Base-by-base conservation (phyloP, 2,329 filamentous ascomycete genomes). In the Thelonectria blattea region DNA sequence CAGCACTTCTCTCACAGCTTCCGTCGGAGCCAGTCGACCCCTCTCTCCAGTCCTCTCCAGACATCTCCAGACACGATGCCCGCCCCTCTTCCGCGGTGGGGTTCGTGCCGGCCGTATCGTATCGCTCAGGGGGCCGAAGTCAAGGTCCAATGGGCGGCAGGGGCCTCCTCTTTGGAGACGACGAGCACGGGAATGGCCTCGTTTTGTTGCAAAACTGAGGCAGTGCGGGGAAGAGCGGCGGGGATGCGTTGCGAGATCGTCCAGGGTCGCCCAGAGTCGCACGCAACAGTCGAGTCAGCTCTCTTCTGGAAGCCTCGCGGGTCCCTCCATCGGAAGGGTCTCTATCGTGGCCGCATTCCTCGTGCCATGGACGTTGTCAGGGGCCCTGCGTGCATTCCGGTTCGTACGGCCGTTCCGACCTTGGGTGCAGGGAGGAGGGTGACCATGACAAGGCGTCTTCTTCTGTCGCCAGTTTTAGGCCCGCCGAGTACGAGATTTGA, bases 1-100 rank as follows among this genome's bases (percentile, higher is more conserved):
- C 46, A 55, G 55, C 50, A 52, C 39, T 43, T 61, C 56, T 52
- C 59, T 61, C 59, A 52, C 59, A 58, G 42, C 45, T n/a, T 30
- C 39, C 32, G 59, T 58, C 50, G 55, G 55, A 58, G 51, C 58
- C 52, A 56, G 18, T 32, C 34, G 41, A 52, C 52, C 58, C 58
- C 47, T 60, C 22, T 6, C 3, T 6, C 22, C n/a, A n/a, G 22
- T 24, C 22, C 22, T 24, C 22, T 24, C 22, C 22, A 24, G 22
- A 24, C 22, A 24, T 24, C 52, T 56, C 46, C 41, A 41, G 52
- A 55, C 51, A 55, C 58, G 34, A 47, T 60, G 52, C 18, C 27
- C 22, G 41, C 55, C 59, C 59, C 59, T 58, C 52, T 27, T 52
- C 41, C 20, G 15, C 8, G 30, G 59, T 58, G 55, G 59, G 43